phyloP scores from a whole-genome alignment of 169 alveolate species.

The Plasmodium inui region DNA sequence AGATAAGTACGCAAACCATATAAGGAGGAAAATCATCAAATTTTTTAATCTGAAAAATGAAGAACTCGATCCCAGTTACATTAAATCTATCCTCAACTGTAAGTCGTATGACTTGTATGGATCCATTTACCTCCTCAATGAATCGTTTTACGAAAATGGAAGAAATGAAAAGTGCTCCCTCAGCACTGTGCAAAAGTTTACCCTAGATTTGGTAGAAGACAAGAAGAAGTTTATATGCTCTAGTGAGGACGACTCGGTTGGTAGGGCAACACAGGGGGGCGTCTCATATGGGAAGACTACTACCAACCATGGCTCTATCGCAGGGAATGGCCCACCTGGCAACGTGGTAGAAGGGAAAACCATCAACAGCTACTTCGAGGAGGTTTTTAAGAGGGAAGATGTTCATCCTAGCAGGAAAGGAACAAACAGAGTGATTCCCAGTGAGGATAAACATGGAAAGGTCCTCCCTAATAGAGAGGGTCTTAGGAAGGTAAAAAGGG shows the following conservation, averaged over 20 bases:
- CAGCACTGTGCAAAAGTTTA: slow-evolving; percentile 34
- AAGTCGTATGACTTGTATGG: slow-evolving; percentile 26
- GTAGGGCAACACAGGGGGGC: background rate
- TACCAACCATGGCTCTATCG: background rate
- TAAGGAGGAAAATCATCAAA: slow-evolving; percentile 49
- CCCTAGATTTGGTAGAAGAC: slow-evolving; percentile 32
- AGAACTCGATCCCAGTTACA: slow-evolving; percentile 39
- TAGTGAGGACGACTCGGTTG: background rate
- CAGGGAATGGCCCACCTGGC: background rate
- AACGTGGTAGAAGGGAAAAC: background rate
- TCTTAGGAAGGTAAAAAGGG: background rate
- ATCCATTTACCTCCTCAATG: slow-evolving; percentile 49
- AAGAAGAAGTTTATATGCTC: slow-evolving; percentile 11
- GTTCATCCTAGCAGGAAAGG: background rate
- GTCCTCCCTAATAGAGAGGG: background rate
- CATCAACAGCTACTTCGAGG: slow-evolving; percentile 5
- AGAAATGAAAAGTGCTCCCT: slow-evolving; percentile 25
- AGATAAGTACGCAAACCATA: slow-evolving; percentile 29
- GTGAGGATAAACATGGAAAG: background rate
- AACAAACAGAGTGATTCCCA: background rate
- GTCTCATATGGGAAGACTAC: background rate
- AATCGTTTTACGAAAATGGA: slow-evolving; percentile 32
- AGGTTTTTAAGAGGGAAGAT: slow-evolving; percentile 13
- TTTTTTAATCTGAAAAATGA: slow-evolving; percentile 57
- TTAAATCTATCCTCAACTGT: slow-evolving; percentile 42